Base-by-base conservation (phyloP, 768 basidiomycete genomes). In the Kondoa subrosea region DNA sequence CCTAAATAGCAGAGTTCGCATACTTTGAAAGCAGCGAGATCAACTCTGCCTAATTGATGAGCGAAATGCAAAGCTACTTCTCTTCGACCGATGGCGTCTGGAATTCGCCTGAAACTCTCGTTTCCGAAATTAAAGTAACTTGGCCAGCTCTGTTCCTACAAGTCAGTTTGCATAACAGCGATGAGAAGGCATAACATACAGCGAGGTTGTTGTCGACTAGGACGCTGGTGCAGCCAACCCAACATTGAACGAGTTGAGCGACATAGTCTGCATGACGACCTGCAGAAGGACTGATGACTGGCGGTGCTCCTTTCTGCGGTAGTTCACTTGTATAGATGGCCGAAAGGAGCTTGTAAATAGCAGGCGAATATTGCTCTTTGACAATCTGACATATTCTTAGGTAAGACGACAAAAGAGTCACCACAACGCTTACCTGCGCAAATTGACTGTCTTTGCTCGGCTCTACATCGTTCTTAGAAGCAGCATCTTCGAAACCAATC, bases 171-270 rank as follows among this genome's bases (percentile, higher is more conserved):
- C 4, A 26, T 21, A 57, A 4, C 56, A 12, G 34, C 27, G 25
- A 29, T 63, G 17, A 26, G 14, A 26, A 63, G 59, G n/a, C 3
- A 63, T 34, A 34, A 68, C 76, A 32, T 21, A 84, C 83, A 72
- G 78, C 77, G 67, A 78, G 69, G 26, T 78, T 75, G 67, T 83
- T 82, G 70, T 82, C 81, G 3, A 86, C 81, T 17, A 85, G 72
- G 21, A 89, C 80, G 66, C 80, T 80, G 0, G 83, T 84, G 71
- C 85, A 88, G 2, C 84, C 83, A 4, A 87, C 79, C 87, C 88
- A 91, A 71, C 85, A 85, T 66, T 83, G 82, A 33, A 88, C 80
- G 80, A 87, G 83, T 30, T 76, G 74, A 71, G 83, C 83, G 30
- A 83, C 80, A 63, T 82, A 81, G 15, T 33, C 61, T 16, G 33